These are phyloP conservation scores for Penicillium mononematosum DNA, from an alignment of 495 filamentous ascomycete genomes.

Conservation along the genomic window DNA sequence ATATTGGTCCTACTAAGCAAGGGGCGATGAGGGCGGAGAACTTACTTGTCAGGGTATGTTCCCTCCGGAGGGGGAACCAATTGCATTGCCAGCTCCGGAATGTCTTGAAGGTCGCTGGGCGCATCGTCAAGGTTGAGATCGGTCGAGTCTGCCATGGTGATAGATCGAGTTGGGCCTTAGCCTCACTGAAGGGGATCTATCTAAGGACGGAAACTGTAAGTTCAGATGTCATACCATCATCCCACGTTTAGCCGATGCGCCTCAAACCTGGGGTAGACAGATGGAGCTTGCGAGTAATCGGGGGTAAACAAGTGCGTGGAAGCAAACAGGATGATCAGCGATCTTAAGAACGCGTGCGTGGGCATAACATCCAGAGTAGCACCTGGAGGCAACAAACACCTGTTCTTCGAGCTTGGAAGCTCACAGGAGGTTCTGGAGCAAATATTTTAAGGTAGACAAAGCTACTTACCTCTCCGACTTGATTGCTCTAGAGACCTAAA, in stretches of 20 bases:
- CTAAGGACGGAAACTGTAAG: constrained; percentile 15
- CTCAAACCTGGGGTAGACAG: constrained; percentile 5
- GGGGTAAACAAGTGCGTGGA: constrained; percentile 45
- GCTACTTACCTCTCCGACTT: constrained; percentile 11
- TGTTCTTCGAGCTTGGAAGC: background rate
- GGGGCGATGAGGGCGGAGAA: constrained; percentile 1
- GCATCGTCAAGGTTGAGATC: constrained; percentile 47
- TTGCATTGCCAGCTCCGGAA: constrained; percentile 47
- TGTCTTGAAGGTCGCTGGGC: constrained; percentile 50
- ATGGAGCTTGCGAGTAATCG: constrained; percentile 12
- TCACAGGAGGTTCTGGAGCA: background rate
- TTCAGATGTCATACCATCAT: constrained; percentile 21
- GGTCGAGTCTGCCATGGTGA: constrained; percentile 42
- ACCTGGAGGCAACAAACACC: constrained; percentile 6
- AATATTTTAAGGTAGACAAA: background rate
- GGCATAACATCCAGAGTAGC: constrained; percentile 32
- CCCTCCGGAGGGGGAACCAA: constrained; percentile 45
- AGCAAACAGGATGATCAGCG: constrained; percentile 33
- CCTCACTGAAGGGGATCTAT: constrained; percentile 10
- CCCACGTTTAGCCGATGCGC: background rate
- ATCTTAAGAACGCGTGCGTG: constrained; percentile 39
- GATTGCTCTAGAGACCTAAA: constrained; percentile 18
- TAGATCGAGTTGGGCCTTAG: constrained; percentile 17
- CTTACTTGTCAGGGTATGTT: constrained; percentile 49
- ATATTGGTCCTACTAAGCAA: background rate